Conservation (phyloP, 202 grass and related monocot genomes). For the Eragrostis tef region DNA sequence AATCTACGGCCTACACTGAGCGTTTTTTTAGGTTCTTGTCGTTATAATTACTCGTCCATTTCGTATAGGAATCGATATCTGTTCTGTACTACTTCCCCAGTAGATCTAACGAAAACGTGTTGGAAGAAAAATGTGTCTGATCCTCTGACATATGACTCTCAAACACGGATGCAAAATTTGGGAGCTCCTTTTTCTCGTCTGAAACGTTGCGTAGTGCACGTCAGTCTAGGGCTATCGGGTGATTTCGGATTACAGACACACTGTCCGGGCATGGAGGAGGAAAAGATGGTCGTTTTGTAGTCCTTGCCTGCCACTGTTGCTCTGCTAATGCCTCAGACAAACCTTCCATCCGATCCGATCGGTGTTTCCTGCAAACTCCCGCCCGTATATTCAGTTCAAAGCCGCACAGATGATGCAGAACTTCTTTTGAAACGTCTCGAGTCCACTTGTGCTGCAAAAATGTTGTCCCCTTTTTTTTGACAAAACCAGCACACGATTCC, state of each 20-base stretch:
- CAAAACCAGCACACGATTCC: not conserved
- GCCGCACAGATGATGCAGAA: not conserved
- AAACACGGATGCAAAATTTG: too few relatives aligned
- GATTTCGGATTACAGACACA: not conserved
- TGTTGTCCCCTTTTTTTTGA: conserved; percentile 22
- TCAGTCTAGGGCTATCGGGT: not conserved
- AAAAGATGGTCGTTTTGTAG: not conserved
- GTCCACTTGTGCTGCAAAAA: not conserved
- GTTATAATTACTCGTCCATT: too few relatives aligned
- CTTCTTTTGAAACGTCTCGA: not conserved
- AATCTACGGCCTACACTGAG: too few relatives aligned
- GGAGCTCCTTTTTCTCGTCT: not conserved
- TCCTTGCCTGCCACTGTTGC: not conserved
- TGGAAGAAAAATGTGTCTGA: too few relatives aligned
- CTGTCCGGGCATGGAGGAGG: not conserved
- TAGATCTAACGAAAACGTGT: too few relatives aligned
- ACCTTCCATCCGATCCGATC: not conserved
- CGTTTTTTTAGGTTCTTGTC: too few relatives aligned
- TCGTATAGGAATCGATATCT: too few relatives aligned
- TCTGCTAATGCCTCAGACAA: not conserved
- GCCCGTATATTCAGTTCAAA: not conserved
- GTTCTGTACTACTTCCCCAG: too few relatives aligned
- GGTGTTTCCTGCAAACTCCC: not conserved
- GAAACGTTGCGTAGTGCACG: not conserved
- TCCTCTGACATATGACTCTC: too few relatives aligned